Base-by-base conservation (phyloP, 768 basidiomycete genomes). In the Lactarius quietus region DNA sequence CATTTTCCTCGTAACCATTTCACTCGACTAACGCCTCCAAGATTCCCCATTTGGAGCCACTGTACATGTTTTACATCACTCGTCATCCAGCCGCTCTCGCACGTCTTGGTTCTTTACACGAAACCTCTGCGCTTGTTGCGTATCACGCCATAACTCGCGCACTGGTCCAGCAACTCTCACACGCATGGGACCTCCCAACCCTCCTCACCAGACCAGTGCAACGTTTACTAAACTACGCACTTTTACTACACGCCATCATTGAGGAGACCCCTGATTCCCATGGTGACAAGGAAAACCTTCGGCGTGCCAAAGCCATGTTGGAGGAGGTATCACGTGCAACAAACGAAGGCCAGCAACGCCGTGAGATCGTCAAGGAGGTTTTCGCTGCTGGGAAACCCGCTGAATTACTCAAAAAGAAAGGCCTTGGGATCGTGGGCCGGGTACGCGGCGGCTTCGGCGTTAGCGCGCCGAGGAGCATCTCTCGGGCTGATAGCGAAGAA, bases 161-260 rank as follows among this genome's bases (percentile, higher is more conserved):
- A 14, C 80, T 89, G 41, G 88, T 90, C 1, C 83, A 86, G 2
- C 82, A 84, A 28, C 81, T 90, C 15, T 90, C 92, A 0, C 88
- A 92, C 71, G 91, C 93, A 3, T 95, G 93, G 89, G 96, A 99
- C 74, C 85, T 99, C 29, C 82, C 92, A 7, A 93, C 93, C 0
- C 84, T 98, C 43, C 88, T 99, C 66, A 98, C 98, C 76, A 98
- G 98, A 76, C 97, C 97, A 38, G 93, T 99, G 5, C 97, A 98
- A 73, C 87, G 96, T 18, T 83, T 98, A 61, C 86, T 98, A 68
- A 98, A 98, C 74, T 99, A 99, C 73, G 86, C 92, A 0, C 83
- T 98, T 10, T 83, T 99, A 33, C 84, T 99, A 38, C 77, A 78
- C 29, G 84, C 90, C 29, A 87, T 93, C 69, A 83, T 89, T 59